phyloP scores from a whole-genome alignment of 73 alveolate species.

The Effrenium voratum region DNA sequence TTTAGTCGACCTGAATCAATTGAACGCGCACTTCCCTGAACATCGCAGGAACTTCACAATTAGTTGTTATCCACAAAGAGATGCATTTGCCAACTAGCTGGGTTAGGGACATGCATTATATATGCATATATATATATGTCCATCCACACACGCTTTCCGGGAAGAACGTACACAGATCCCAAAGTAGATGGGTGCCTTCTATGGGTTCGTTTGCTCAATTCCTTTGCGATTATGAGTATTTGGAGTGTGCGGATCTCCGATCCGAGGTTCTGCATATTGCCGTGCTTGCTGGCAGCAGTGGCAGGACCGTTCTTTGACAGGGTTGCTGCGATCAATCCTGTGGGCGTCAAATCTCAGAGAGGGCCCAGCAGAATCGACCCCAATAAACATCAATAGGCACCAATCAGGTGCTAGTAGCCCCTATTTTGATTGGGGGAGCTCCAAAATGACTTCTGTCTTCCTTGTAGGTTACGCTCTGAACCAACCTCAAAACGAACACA shows the following conservation, averaged over 20 bases:
- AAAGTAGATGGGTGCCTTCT: background rate
- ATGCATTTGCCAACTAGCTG: too few relatives aligned
- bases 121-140: background rate
- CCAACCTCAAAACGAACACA: too few relatives aligned
- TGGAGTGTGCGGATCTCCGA: too few relatives aligned
- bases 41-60: too few relatives aligned
- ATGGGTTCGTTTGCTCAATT: background rate
- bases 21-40: too few relatives aligned
- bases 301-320: slow-evolving; percentile 7
- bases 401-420: background rate
- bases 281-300: background rate
- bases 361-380: background rate
- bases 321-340: background rate
- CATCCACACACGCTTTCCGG: too few relatives aligned
- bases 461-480: too few relatives aligned
- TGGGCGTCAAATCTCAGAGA: background rate
- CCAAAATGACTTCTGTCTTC: too few relatives aligned
- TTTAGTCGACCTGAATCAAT: too few relatives aligned
- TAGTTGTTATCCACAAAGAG: too few relatives aligned
- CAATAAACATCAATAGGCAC: background rate
- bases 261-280: slow-evolving; percentile 17
- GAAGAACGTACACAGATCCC: background rate
- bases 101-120: background rate
- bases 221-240: background rate
- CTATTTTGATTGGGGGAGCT: too few relatives aligned